Evolutionary conservation across 805 yeast genomes (phyloP), one percentile per base, ranked within the genome.

Genomic region (Ogataea degrootiae): DNA sequence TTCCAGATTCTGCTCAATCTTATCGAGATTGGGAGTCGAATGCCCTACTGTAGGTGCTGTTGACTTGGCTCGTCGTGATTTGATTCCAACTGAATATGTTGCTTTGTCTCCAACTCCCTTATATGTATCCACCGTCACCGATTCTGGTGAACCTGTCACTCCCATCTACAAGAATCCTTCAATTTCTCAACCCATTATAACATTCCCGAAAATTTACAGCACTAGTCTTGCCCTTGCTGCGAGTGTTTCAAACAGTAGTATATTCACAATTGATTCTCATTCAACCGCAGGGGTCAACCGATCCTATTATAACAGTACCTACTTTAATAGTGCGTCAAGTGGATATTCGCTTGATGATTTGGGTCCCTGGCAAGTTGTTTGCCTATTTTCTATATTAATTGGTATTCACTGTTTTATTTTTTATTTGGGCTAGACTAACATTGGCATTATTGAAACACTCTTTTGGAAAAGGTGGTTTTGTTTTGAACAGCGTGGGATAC

Each of bases 1-100:
- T 2, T 53, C 59, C 3, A 44, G 59, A 21, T 53, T 53, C 40
- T 55, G 57, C 34, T 48, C 54, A 8, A 48, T 55, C 34, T 39
- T 53, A 42, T 47, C 54, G 21, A 46, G 55, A 15, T 34, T 55
- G 31, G 59, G 57, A 9, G 56, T 48, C 4, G 52, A 48, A 14
- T 55, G 57, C 42, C 55, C 58, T 21, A 39, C 49, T 23, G 17
- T 48, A 19, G 33, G 29, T 19, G 23, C 15, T 8, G 23, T 14
- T n/a, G 46, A 39, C 8, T 41, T 54, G 41, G 42, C 34, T 14
- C 48, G 36, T 23, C 49, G 56, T 37, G 52, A 43, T 6, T 45
- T 38, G 15, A 22, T 17, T 4, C 52, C 44, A 41, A 43, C 49
- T 2, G 34, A 38, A 8, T 22, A 22, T 12, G 16, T 4, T 34